These are phyloP conservation scores for Wickerhamomyces hampshirensis DNA, from an alignment of 805 yeast species.

Conservation along the genomic window DNA sequence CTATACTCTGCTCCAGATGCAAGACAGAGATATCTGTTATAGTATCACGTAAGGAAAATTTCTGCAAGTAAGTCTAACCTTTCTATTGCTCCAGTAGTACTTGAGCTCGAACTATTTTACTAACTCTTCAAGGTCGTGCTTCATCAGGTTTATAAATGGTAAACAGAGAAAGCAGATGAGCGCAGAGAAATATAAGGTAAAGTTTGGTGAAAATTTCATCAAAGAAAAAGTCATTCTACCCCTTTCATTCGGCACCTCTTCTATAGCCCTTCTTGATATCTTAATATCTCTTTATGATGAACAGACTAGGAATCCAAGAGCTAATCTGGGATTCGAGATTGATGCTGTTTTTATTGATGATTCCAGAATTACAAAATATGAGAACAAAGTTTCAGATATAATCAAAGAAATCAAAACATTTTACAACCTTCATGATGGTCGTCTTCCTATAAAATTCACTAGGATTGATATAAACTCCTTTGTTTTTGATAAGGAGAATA, in stretches of 20 bases:
- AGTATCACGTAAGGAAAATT: constrained; percentile 56
- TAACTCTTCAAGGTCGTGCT: constrained; percentile 40
- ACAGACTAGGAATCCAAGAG: constrained; percentile 57
- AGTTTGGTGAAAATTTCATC: constrained; percentile 44
- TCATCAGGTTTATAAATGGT: constrained; percentile 63
- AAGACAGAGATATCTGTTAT: constrained; percentile 36
- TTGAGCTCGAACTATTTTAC: neutral
- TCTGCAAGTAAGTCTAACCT: constrained; percentile 39
- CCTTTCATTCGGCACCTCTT: constrained; percentile 61
- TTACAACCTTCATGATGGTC: constrained; percentile 10
- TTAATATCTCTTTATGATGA: constrained; percentile 54
- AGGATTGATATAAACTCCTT: constrained; percentile 39
- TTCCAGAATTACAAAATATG: constrained; percentile 18
- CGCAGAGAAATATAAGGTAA: constrained; percentile 66
- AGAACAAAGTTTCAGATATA: constrained; percentile 12
- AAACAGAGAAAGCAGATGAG: constrained; percentile 78
- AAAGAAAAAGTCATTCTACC: constrained; percentile 51
- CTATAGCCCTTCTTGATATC: constrained; percentile 66
- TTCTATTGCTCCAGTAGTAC: neutral
- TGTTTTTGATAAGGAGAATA: constrained; percentile 25
- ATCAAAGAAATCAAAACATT: constrained; percentile 13
- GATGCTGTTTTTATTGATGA: constrained; percentile 47
- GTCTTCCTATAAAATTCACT: constrained; percentile 34
- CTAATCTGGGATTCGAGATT: constrained; percentile 63
- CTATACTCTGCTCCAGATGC: constrained; percentile 37